These are phyloP conservation scores for Lagerstroemia speciosa DNA, from an alignment of 345 rosid species.

Conservation along the genomic window DNA sequence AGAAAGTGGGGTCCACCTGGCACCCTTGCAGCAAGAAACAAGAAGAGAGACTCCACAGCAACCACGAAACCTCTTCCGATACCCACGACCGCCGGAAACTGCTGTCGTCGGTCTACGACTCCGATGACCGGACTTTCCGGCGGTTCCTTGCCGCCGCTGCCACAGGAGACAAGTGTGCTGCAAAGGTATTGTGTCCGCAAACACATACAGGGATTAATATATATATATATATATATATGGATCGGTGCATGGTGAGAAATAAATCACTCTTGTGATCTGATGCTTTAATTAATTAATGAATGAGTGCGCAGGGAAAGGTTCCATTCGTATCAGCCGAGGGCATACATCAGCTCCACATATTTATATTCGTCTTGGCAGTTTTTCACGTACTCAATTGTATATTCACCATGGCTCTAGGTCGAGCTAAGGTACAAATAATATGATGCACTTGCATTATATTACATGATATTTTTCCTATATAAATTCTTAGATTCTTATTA, in stretches of 20 bases:
- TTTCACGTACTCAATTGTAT: constrained; percentile 69
- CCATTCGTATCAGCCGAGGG: constrained; percentile 75
- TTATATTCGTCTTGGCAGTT: constrained; percentile 77
- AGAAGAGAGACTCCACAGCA: not conserved
- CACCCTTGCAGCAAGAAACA: constrained; percentile 45
- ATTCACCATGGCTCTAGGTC: constrained; percentile 58
- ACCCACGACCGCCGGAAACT: constrained; percentile 35
- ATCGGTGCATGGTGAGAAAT: too few relatives aligned
- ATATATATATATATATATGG: too few relatives aligned
- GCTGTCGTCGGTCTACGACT: constrained; percentile 13
- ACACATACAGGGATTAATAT: too few relatives aligned
- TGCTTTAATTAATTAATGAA: too few relatives aligned
- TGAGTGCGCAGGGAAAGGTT: constrained; percentile 59
- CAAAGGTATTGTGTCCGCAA: too few relatives aligned
- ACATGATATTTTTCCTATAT: not conserved
- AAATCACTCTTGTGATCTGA: too few relatives aligned
- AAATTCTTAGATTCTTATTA: too few relatives aligned
- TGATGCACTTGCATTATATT: too few relatives aligned
- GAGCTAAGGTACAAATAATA: constrained; percentile 85
- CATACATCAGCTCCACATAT: constrained; percentile 79
- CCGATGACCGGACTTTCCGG: constrained; percentile 9
- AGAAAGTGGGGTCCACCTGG: constrained; percentile 42
- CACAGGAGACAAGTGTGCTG: constrained; percentile 4
- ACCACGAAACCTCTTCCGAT: not conserved
- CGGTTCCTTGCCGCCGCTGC: constrained; percentile 11